Evolutionary conservation across 2,329 filamentous ascomycete genomes (phyloP).

Genomic region (Cladosporium sp.): DNA sequence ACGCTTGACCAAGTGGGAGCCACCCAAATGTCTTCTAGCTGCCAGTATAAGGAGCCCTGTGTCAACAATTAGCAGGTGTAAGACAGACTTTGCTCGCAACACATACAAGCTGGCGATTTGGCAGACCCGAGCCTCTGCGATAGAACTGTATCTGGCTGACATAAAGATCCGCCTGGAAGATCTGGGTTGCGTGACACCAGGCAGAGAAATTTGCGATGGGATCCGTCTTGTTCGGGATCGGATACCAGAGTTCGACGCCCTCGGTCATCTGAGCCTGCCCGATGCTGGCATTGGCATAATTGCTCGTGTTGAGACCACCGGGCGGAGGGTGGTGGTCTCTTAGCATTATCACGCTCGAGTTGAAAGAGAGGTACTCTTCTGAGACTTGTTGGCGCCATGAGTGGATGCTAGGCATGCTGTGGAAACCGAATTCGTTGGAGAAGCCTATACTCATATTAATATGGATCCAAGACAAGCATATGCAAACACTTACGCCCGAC

Average conservation of each 20-base stretch:
- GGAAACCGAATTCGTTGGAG: slow-evolving; percentile 65
- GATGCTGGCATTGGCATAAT: slow-evolving; percentile 46
- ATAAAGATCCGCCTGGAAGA: slow-evolving; percentile 67
- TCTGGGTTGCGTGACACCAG: slow-evolving; percentile 64
- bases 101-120: slow-evolving; percentile 55
- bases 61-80: neutral
- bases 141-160: slow-evolving; percentile 64
- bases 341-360: slow-evolving; percentile 57
- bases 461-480: too few species aligned
- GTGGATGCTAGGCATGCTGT: slow-evolving; percentile 63
- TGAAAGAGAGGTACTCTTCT: slow-evolving; percentile 57
- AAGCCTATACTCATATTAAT: slow-evolving; percentile 45
- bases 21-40: slow-evolving; percentile 63
- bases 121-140: slow-evolving; percentile 58
- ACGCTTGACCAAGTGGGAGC: slow-evolving; percentile 66
- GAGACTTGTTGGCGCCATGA: slow-evolving; percentile 59
- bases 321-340: slow-evolving; percentile 63
- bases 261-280: slow-evolving; percentile 62
- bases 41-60: slow-evolving; percentile 62
- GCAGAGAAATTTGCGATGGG: slow-evolving; percentile 60
- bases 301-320: slow-evolving; percentile 50
- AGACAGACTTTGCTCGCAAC: too few species aligned
- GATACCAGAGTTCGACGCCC: slow-evolving; percentile 59
- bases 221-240: slow-evolving; percentile 56
- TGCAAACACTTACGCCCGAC: slow-evolving; percentile 42